Evolutionary conservation across 2,329 filamentous ascomycete genomes (phyloP).

Genomic region (Hortaea werneckii): DNA sequence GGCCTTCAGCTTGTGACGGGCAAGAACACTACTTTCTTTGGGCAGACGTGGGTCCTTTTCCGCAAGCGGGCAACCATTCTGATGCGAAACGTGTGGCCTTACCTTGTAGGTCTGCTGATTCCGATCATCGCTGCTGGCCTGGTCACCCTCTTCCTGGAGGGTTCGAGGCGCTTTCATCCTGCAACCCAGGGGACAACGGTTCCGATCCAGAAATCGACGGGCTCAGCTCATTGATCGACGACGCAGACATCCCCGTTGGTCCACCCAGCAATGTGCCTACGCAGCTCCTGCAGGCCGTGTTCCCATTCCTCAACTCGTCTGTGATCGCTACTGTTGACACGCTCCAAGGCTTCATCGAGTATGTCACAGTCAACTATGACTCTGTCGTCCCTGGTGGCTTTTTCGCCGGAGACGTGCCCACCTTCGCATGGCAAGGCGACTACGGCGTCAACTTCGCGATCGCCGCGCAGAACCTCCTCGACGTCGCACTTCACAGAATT

Average conservation of each 20-base stretch:
- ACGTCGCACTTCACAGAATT: slow-evolving; percentile 61
- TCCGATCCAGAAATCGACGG: slow-evolving; percentile 9
- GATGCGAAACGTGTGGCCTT: slow-evolving; percentile 67
- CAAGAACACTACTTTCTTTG: slow-evolving; percentile 54
- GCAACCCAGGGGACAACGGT: slow-evolving; percentile 30
- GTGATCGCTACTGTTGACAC: slow-evolving; percentile 49
- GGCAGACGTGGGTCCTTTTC: slow-evolving; percentile 66
- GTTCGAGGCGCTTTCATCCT: slow-evolving; percentile 41
- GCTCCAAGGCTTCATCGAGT: slow-evolving; percentile 57
- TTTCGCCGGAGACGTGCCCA: slow-evolving; percentile 58
- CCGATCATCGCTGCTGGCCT: slow-evolving; percentile 72
- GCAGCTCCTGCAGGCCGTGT: slow-evolving; percentile 20
- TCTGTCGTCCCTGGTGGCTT: slow-evolving; percentile 70
- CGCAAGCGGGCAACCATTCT: slow-evolving; percentile 68
- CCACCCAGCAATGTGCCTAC: slow-evolving; percentile 26
- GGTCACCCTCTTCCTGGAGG: slow-evolving; percentile 62
- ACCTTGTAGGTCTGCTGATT: slow-evolving; percentile 62
- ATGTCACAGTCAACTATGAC: slow-evolving; percentile 51
- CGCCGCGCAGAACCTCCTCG: slow-evolving; percentile 80
- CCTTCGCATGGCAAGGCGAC: slow-evolving; percentile 62
- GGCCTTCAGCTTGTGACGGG: slow-evolving; percentile 52
- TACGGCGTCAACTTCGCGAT: slow-evolving; percentile 54
- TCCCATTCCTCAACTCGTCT: slow-evolving; percentile 11
- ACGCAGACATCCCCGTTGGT: slow-evolving; percentile 29
- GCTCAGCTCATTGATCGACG: slow-evolving; percentile 12